Evolutionary conservation across 768 basidiomycete genomes (phyloP).

Genomic region (Coprinellus micaceus): DNA sequence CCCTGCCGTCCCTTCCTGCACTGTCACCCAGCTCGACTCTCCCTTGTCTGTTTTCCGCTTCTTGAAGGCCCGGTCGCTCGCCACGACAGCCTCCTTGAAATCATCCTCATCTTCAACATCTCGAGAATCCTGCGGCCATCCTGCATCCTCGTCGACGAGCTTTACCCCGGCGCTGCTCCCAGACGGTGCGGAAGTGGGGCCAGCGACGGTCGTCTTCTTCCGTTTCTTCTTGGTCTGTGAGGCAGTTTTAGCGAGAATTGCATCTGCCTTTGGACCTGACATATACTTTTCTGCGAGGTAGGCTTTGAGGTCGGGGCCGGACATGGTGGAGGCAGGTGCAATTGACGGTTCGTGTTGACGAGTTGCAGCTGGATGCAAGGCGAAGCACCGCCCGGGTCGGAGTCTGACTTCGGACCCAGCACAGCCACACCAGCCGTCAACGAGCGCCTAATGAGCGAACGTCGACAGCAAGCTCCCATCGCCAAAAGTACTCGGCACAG

Average conservation of each 20-base stretch:
- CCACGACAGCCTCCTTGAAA: conserved; percentile 60
- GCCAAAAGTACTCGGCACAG: no score
- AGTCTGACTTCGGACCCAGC: no score
- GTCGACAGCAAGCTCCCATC: no score
- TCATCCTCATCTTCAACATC: conserved; percentile 56
- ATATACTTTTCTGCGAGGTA: conserved; percentile 93
- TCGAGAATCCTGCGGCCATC: conserved; percentile 36
- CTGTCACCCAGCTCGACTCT: conserved; percentile 64
- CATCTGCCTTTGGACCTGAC: conserved; percentile 95
- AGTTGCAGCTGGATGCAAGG: neutral
- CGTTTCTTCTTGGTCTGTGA: conserved; percentile 77
- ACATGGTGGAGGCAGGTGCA: conserved; percentile 13
- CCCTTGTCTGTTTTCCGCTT: conserved; percentile 48
- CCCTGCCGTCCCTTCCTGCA: conserved; percentile 47
- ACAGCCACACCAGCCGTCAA: neutral
- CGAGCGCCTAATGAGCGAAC: no score
- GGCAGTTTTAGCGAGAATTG: conserved; percentile 70
- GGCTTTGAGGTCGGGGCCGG: conserved; percentile 58
- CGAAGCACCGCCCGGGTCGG: neutral
- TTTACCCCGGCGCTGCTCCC: conserved; percentile 25
- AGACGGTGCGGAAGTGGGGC: neutral
- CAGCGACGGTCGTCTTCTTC: conserved; percentile 36
- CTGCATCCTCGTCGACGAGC: conserved; percentile 69
- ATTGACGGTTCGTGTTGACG: no score
- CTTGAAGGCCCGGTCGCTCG: conserved; percentile 75